Base-by-base conservation (phyloP, 2,329 filamentous ascomycete genomes). In the Penicillium janthinellum region DNA sequence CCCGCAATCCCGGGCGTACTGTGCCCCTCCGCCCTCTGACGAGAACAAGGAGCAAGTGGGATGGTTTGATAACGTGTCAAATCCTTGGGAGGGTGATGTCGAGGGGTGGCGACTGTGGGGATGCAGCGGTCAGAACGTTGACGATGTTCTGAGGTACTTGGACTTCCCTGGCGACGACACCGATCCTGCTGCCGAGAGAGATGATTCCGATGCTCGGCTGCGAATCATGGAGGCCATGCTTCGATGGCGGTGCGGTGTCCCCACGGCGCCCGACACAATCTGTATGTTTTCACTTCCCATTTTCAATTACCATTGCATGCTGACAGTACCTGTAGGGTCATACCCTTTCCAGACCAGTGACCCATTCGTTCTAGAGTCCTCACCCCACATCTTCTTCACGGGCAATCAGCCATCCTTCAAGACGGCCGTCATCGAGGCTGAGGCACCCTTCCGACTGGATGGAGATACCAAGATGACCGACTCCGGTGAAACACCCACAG, bases 281-380 rank as follows among this genome's bases (percentile, higher is more conserved):
- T 96, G 92, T 94, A 82, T 82, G 90, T 81, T 58, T 28, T 39
- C 12, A n/a, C 6, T 28, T 56, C 38, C 10, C 11, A 12, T 4
- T 22, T 6, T 1, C 34, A 34, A 11, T 37, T 22, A 22, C 15
- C 31, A n/a, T 7, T 12, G 47, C 20, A 56, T 56, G 50, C 61
- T 68, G 58, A 72, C 48, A 35, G 58, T 41, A 2, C 25, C 31
- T 22, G 15, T 61, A 93, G 91, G 91, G 91, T 93, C 90, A 71
- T 99, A 98, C 72, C 95, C 95, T 0, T 99, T 96, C 77, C 93
- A 98, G 76, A 90, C 95, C 17, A 86, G 92, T 52, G 96, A 99
- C 71, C 92, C 91, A 0, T 96, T 98, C 71, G 89, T 98, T 45
- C 83, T 99, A 69, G 86, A 88, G 64, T 81, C 87, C 17, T 96